Evolutionary conservation across 2,329 filamentous ascomycete species (phyloP), one percentile per base, ranked within the genome.

Genomic region (Colletotrichum magnum): DNA sequence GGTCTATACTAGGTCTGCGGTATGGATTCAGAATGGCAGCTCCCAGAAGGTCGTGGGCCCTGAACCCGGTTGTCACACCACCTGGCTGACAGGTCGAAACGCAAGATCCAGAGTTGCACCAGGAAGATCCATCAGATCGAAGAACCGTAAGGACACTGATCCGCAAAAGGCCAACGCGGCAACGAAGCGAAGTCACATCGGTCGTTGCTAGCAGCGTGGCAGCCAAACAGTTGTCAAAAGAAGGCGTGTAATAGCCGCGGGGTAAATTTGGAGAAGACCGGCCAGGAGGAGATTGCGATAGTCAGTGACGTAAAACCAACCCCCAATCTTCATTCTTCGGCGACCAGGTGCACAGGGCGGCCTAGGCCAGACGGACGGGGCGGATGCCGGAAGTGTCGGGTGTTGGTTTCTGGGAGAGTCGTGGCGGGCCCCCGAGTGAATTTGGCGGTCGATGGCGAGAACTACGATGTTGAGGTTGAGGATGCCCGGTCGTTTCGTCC

Each of bases 371-470:
- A 41, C 56, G 45, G 45, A 66, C 43, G 56, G 57, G 51, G 56
- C 56, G 67, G 63, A 48, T 52, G 56, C 39, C 62, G 67, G 67
- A 69, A 61, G 51, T 67, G 62, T 67, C 67, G 67, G 67, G 57
- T 6, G 26, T 69, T 66, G 56, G 57, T 61, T 66, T 51, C 56
- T 61, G 61, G 24, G n/a, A 57, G 32, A 36, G 43, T 51, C 28
- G 36, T 56, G 51, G 43, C 66, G 62, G 61, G 32, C 56, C 24
- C 21, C 36, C 51, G 56, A 57, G 51, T 36, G 36, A 53, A 28
- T 43, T 57, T 24, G 67, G 32, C 21, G 21, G 57, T 36, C n/a
- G 51, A 41, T 50, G 56, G 41, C 50, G 62, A 57, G 36, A 45
- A 58, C 43, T 43, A 10, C 51, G 43, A 67, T 18, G 21, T 57